A percentile compares a stretch with the other conserved stretches of the same genome.
Conservation (phyloP, 441 rosid species). For the Eugenia klotzschiana region DNA sequence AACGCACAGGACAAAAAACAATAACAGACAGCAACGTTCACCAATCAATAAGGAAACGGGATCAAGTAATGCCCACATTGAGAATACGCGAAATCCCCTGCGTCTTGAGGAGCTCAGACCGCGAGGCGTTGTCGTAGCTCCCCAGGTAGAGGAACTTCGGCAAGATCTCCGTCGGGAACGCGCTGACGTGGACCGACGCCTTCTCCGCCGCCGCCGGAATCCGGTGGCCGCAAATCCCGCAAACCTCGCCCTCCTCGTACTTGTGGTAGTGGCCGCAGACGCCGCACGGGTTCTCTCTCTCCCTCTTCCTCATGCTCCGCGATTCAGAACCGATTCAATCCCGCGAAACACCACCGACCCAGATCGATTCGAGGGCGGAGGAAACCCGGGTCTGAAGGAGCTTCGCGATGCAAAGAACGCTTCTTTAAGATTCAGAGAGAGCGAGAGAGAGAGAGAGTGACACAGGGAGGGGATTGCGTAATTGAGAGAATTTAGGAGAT, state of each 20-base stretch:
- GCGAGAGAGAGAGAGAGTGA: neutral
- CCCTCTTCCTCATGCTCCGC: conserved; percentile 73
- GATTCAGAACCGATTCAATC: neutral
- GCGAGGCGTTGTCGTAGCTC: conserved; percentile 92
- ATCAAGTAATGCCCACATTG: conserved; percentile 31
- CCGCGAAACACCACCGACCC: neutral
- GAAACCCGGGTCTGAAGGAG: neutral
- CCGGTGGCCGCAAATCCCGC: conserved; percentile 87
- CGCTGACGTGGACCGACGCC: conserved; percentile 44
- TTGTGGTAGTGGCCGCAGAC: conserved; percentile 95
- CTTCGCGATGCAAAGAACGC: neutral
- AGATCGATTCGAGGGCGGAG: neutral
- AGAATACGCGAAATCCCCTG: conserved; percentile 80
- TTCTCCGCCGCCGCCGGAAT: conserved; percentile 31
- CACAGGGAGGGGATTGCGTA: neutral
- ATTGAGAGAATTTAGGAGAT: neutral
- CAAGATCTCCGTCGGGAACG: conserved; percentile 83
- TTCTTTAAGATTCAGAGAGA: neutral
- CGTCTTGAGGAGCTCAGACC: conserved; percentile 80
- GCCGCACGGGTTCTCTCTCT: conserved; percentile 89
- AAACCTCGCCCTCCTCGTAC: conserved; percentile 92
- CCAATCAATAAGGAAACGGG: neutral
- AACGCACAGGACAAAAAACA: neutral
- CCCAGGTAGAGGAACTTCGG: conserved; percentile 85
- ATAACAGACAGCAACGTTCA: neutral